Conservation (phyloP, 2,329 filamentous ascomycete species). For the Cryphonectria nitschkei region DNA sequence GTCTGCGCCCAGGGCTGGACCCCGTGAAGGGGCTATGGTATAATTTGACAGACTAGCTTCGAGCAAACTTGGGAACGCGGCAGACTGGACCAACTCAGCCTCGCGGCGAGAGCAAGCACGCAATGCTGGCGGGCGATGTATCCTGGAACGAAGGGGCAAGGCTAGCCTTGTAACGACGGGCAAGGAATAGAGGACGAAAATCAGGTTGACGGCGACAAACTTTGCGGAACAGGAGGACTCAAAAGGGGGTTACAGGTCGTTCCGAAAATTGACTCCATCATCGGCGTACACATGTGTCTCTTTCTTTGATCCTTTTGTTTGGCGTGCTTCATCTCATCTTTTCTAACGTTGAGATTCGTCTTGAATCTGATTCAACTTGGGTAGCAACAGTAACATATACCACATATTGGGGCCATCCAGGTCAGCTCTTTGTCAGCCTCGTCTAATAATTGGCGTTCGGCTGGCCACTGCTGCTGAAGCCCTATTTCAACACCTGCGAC, state of each 20-base stretch:
- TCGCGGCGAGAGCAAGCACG: conserved; percentile 1
- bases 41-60: background rate
- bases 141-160: conserved; percentile 17
- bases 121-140: background rate
- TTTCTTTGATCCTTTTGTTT: background rate
- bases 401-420: too few species aligned
- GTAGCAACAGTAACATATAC: background rate
- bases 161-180: conserved; percentile 15
- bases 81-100: conserved; percentile 1
- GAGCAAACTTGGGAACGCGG: background rate
- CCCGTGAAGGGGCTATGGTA: background rate
- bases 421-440: conserved; percentile 11
- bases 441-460: background rate
- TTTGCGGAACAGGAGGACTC: background rate
- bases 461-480: background rate
- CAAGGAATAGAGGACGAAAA: background rate
- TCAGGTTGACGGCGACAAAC: background rate
- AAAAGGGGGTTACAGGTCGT: background rate
- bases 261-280: background rate
- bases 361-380: background rate
- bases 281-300: background rate
- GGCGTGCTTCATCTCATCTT: conserved; percentile 9
- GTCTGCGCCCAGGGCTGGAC: conserved; percentile 18
- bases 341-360: conserved; percentile 10
- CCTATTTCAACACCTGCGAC: background rate